phyloP scores from a whole-genome alignment of 1,139 yeast genomes.

The Saccharomyces uvarum region DNA sequence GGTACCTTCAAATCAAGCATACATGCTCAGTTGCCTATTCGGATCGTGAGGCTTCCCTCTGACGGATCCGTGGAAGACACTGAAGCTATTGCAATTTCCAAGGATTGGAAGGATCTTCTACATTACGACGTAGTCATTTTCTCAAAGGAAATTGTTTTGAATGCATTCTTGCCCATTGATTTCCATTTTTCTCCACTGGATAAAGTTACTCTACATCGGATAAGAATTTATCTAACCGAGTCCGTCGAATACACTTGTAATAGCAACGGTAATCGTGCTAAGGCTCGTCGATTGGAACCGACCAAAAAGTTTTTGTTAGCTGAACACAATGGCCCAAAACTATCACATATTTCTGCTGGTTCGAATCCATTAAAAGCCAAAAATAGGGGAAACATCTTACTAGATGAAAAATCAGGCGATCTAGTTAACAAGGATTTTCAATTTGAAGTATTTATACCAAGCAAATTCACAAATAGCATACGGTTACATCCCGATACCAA shows the following conservation, averaged over 20 bases:
- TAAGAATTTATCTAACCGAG: constrained; percentile 77
- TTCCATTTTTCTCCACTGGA: constrained; percentile 79
- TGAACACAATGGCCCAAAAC: constrained; percentile 60
- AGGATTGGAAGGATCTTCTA: constrained; percentile 89
- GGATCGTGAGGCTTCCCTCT: constrained; percentile 64
- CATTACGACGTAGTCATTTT: constrained; percentile 83
- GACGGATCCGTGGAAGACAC: constrained; percentile 74
- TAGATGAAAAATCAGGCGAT: constrained; percentile 29
- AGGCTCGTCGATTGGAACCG: constrained; percentile 85
- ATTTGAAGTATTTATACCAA: constrained; percentile 72
- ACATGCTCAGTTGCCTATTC: constrained; percentile 51
- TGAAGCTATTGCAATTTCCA: constrained; percentile 81
- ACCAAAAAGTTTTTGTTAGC: constrained; percentile 63
- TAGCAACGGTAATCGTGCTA: constrained; percentile 44
- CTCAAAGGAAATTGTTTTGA: constrained; percentile 75
- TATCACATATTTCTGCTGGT: constrained; percentile 25
- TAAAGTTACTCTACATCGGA: constrained; percentile 75
- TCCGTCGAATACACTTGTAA: constrained; percentile 75
- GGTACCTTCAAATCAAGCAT: constrained; percentile 76
- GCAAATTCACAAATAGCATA: constrained; percentile 36
- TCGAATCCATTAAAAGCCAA: constrained; percentile 27
- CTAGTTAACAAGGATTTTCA: constrained; percentile 59
- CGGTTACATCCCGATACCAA: constrained; percentile 44
- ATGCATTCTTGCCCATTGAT: constrained; percentile 74
- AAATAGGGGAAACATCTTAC: constrained; percentile 35